Evolutionary conservation across 257 asterid species (phyloP).

Genomic region (Nicotiana paniculata): DNA sequence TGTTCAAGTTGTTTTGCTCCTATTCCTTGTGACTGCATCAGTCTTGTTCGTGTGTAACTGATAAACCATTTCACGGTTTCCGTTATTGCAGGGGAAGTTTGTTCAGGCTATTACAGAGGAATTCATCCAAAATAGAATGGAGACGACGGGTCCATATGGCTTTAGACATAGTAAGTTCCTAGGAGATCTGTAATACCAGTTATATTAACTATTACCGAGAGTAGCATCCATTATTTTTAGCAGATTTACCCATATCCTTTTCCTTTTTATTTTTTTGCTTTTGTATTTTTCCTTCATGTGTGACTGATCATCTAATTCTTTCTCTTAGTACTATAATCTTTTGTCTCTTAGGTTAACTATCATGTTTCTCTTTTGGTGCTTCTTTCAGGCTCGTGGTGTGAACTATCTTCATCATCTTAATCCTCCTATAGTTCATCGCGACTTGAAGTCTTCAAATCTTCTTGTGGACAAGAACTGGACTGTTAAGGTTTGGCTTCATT

Average conservation of each 20-base stretch:
- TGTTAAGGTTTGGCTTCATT: conserved; percentile 58
- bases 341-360: not conserved
- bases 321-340: not conserved
- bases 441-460: conserved; percentile 95
- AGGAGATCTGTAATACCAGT: not conserved
- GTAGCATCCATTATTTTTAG: not conserved
- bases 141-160: conserved; percentile 89
- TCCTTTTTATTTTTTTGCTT: not conserved
- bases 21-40: not conserved
- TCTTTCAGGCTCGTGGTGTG: conserved; percentile 82
- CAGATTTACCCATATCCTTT: not conserved
- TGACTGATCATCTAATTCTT: not conserved
- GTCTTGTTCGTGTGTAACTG: not conserved
- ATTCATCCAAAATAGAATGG: conserved; percentile 66
- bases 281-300: not conserved
- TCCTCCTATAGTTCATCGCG: conserved; percentile 93
- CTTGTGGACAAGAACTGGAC: conserved; percentile 98
- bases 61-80: conserved; percentile 10
- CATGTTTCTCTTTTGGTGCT: not conserved
- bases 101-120: conserved; percentile 74
- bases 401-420: conserved; percentile 84
- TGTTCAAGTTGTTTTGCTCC: not conserved
- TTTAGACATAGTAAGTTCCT: conserved; percentile 74
- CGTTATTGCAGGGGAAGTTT: conserved; percentile 76
- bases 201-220: not conserved